Evolutionary conservation across 2,329 filamentous ascomycete species (phyloP).

Genomic region (Aspergillus fumigatus): DNA sequence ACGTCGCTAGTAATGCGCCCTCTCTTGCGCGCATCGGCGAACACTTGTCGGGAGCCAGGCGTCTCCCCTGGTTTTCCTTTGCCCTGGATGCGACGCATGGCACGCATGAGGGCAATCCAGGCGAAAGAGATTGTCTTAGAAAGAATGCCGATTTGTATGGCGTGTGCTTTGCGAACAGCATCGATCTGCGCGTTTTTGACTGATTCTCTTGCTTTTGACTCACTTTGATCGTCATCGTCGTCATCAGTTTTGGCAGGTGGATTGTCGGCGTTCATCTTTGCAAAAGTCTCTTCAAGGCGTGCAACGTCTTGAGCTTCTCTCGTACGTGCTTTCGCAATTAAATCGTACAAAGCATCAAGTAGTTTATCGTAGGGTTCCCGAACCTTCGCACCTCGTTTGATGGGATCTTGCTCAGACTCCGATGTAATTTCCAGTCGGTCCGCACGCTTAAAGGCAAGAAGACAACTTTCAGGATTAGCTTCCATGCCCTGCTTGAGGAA

Average conservation of each 20-base stretch:
- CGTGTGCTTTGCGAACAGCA: constrained; percentile 60
- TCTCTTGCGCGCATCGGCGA: constrained; percentile 79
- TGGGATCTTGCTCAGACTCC: constrained; percentile 65
- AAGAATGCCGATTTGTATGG: constrained; percentile 68
- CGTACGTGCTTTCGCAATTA: constrained; percentile 67
- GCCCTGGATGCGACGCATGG: constrained; percentile 91
- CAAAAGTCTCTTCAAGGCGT: constrained; percentile 52
- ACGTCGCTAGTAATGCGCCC: constrained; percentile 91
- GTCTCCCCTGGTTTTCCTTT: constrained; percentile 65
- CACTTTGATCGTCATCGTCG: constrained; percentile 50
- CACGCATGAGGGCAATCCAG: constrained; percentile 91
- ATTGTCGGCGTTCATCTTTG: constrained; percentile 36
- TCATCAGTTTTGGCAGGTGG: constrained; percentile 45
- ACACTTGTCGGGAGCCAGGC: constrained; percentile 77
- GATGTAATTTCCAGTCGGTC: constrained; percentile 80
- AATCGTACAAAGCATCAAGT: constrained; percentile 79
- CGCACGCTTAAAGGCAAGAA: constrained; percentile 83
- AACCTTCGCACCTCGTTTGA: constrained; percentile 65
- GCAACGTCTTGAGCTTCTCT: constrained; percentile 60
- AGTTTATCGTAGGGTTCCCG: constrained; percentile 79
- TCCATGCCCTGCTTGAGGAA: constrained; percentile 77
- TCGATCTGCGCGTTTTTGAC: constrained; percentile 53
- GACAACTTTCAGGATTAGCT: constrained; percentile 88
- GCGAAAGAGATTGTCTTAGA: constrained; percentile 84
- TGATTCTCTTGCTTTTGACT: constrained; percentile 47